Percentiles rank a stretch among this genome's conserved stretches.
phyloP scores from a whole-genome alignment of 768 basidiomycete species.

The Boletus subparvulus region DNA sequence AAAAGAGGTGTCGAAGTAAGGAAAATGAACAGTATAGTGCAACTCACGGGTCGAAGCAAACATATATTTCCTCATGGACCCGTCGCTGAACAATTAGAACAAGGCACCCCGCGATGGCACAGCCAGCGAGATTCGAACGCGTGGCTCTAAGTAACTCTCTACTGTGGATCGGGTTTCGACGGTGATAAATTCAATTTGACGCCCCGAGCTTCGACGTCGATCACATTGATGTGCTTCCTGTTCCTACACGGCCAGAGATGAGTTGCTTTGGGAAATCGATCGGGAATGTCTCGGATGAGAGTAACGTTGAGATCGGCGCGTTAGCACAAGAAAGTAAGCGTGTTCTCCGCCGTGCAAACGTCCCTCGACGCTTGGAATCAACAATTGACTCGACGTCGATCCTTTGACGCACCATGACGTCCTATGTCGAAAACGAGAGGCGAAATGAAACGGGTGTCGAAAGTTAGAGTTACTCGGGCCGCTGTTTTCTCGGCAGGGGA shows the following conservation, averaged over 20 bases:
- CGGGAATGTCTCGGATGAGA: slow-evolving; percentile 5
- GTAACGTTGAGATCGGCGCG: slow-evolving; percentile 13
- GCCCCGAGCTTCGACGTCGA: slow-evolving; percentile 24
- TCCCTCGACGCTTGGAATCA: slow-evolving; percentile 3
- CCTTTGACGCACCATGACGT: slow-evolving; percentile 5
- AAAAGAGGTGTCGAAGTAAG: slow-evolving; percentile 9
- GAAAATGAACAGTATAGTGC: slow-evolving; percentile 1
- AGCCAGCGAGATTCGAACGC: slow-evolving; percentile 24
- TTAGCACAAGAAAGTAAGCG: slow-evolving; percentile 6
- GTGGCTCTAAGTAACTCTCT: slow-evolving; percentile 3
- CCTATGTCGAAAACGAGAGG: slow-evolving; percentile 1
- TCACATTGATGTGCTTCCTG: slow-evolving; percentile 18
- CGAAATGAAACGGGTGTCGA: slow-evolving; percentile 9
- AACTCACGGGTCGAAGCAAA: slow-evolving; percentile 11
- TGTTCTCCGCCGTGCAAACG: not conserved
- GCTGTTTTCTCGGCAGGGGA: not conserved
- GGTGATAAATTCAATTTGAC: slow-evolving; percentile 15
- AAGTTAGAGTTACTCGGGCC: not conserved
- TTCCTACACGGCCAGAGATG: slow-evolving; percentile 17
- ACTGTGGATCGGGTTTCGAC: slow-evolving; percentile 14
- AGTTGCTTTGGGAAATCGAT: slow-evolving; percentile 22
- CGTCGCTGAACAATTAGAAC: slow-evolving; percentile 15
- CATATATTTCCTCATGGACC: slow-evolving; percentile 12
- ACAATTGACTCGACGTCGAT: slow-evolving; percentile 16
- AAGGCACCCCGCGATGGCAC: slow-evolving; percentile 15